A percentile compares a stretch with the other conserved stretches of the same genome.
These are phyloP conservation scores for Cladosporium cucumerinum DNA, from an alignment of 2,329 filamentous ascomycete genomes.

Conservation along the genomic window DNA sequence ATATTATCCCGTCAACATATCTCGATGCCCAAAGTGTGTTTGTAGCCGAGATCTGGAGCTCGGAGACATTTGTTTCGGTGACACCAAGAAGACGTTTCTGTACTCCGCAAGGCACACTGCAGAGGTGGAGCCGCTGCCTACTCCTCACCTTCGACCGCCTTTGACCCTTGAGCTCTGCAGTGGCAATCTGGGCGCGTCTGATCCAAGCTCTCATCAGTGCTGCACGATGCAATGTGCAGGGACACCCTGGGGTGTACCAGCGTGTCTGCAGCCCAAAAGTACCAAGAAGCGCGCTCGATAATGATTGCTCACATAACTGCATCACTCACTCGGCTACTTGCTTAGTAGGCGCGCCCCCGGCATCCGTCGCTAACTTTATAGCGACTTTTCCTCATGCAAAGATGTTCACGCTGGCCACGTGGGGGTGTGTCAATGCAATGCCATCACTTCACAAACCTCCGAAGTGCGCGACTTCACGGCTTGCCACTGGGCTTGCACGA, in stretches of 20 bases:
- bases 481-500: background rate
- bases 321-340: background rate
- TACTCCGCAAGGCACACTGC: background rate
- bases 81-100: background rate
- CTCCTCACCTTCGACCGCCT: background rate
- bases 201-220: background rate
- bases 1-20: background rate
- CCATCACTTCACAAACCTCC: background rate
- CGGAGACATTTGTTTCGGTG: background rate
- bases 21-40: background rate
- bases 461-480: background rate
- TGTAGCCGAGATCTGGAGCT: background rate
- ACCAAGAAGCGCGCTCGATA: background rate
- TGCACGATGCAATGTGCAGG: background rate
- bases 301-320: background rate
- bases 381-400: background rate
- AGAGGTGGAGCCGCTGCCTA: background rate
- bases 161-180: background rate
- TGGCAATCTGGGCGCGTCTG: background rate
- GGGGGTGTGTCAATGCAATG: background rate
- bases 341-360: constrained; percentile 1
- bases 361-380: background rate
- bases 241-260: background rate
- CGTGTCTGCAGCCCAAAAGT: background rate
- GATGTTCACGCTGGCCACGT: background rate